Conservation (phyloP, 768 basidiomycete genomes). For the Hygrocybe punicea region DNA sequence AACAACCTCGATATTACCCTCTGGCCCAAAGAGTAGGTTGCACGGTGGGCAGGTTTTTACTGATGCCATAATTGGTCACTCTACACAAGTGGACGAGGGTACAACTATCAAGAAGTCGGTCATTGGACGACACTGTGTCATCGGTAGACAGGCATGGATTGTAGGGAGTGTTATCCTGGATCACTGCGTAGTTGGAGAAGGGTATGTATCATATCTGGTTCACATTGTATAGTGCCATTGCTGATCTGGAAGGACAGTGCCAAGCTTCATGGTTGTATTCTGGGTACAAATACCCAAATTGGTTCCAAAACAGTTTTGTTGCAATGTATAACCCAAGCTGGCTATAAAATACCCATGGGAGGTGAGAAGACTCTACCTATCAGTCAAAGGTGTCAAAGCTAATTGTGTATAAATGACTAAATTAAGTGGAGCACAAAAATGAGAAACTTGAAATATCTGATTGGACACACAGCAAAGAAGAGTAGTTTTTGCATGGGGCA, state of each 20-base stretch:
- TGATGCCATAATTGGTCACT: conserved; percentile 79
- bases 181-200: conserved; percentile 84
- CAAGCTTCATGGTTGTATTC: conserved; percentile 71
- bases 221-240: background rate
- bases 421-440: background rate
- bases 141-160: conserved; percentile 83
- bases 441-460: background rate
- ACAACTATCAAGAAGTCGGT: conserved; percentile 76
- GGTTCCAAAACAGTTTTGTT: conserved; percentile 58
- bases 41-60: conserved; percentile 77
- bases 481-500: too few relatives aligned
- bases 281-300: conserved; percentile 71
- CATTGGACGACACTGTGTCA: conserved; percentile 77
- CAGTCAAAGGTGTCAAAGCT: too few relatives aligned
- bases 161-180: conserved; percentile 81
- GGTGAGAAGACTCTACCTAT: background rate
- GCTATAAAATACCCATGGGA: background rate
- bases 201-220: conserved; percentile 43
- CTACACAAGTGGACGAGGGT: conserved; percentile 77
- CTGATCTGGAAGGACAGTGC: conserved; percentile 42
- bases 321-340: too few relatives aligned
- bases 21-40: conserved; percentile 58
- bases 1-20: too few relatives aligned
- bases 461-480: too few relatives aligned
- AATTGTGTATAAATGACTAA: background rate